Evolutionary conservation across 331 rosid species (phyloP), one percentile per base, ranked within the genome.

Genomic region (Erythrophleum ivorense): DNA sequence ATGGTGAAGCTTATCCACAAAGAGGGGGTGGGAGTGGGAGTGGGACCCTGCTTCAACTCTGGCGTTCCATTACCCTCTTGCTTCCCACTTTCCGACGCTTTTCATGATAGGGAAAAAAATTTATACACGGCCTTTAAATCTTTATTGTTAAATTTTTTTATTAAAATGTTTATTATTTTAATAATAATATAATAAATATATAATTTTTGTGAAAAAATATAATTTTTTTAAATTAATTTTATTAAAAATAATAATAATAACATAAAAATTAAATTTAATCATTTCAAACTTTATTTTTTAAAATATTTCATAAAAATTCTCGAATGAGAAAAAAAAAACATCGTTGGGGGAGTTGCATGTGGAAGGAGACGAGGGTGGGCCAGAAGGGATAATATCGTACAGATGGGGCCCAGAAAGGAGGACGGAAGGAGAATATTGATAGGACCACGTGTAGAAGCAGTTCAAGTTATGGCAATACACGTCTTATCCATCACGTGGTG

Each of bases 1-100:
- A 24, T 8, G 78, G 81, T 62, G 76, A 86, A 71, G 71, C 89
- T 90, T 88, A 90, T 90, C 94, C 94, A 81, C 24, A 18, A 8
- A 1, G 52, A 58, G 4, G 60, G 1, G 45, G 40, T 36, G 80
- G 88, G 88, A 52, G n/a, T n/a, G n/a, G n/a, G n/a, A n/a, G 41
- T 11, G 80, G 89, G 89, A 45, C 86, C 91, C 86, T 59, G 19
- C 12, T 31, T 76, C 71, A 76, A 75, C 70, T 53, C 31, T 12
- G 18, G 29, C 58, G 4, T 14, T 24, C 62, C 76, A 66, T 76
- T 57, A 55, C 14, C 15, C 21, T 68, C 78, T 72, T 75, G 78
- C 74, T 58, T 64, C 78, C 78, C 40, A 1, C 40, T 45, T 58
- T 75, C 67, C 65, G 14, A 41, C 52, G n/a, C 21, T 63, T 63